phyloP scores from a whole-genome alignment of 441 rosid genomes.

The Gossypium davidsonii region DNA sequence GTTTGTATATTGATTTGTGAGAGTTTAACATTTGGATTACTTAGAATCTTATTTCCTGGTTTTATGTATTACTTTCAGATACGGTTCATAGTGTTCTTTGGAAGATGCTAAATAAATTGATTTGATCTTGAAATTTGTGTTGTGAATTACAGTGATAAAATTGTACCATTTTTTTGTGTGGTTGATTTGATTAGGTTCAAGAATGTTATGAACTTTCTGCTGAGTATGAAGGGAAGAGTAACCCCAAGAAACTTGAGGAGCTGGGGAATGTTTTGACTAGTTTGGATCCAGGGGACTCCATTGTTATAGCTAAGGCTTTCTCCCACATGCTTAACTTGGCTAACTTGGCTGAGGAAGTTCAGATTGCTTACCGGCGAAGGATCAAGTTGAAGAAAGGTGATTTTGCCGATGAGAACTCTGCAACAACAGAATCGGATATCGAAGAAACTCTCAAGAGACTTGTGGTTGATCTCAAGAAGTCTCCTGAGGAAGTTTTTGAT shows the following conservation, averaged over 20 bases:
- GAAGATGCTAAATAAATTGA: background rate
- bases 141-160: background rate
- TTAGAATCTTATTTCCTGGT: background rate
- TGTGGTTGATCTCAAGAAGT: constrained; percentile 63
- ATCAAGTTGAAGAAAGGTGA: constrained; percentile 84
- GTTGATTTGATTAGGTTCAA: constrained; percentile 56
- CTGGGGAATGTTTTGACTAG: constrained; percentile 73
- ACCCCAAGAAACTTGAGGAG: constrained; percentile 77
- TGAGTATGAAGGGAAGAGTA: constrained; percentile 76
- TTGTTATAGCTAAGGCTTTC: constrained; percentile 76
- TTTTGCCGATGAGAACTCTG: constrained; percentile 73
- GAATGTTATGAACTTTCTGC: constrained; percentile 87
- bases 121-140: constrained; percentile 3
- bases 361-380: constrained; percentile 76
- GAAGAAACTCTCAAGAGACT: constrained; percentile 87
- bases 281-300: constrained; percentile 92
- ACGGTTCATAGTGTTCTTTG: too few species aligned
- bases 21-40: background rate
- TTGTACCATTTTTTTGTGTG: background rate
- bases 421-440: constrained; percentile 87
- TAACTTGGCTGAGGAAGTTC: constrained; percentile 90
- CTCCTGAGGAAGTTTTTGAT: constrained; percentile 84
- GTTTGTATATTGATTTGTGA: background rate
- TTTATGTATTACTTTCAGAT: background rate
- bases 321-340: constrained; percentile 95